Evolutionary conservation across 768 basidiomycete genomes (phyloP).

Genomic region (Amanita fuliginea): DNA sequence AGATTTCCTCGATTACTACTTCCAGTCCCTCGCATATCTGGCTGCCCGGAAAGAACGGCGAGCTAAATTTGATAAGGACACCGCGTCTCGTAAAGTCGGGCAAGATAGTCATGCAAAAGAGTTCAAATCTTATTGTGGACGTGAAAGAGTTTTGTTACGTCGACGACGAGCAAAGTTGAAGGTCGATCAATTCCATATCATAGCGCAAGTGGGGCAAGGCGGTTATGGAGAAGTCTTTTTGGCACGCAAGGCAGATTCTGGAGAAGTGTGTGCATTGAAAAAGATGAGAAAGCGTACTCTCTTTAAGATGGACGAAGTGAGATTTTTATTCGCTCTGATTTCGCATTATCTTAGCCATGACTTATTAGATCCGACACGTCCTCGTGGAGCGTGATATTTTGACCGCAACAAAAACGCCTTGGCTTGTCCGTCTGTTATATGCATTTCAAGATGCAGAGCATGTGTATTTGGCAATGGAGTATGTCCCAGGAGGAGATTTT

Average conservation of each 20-base stretch:
- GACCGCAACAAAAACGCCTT: constrained; percentile 94
- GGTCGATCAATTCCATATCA: constrained; percentile 95
- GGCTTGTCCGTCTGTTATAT: constrained; percentile 90
- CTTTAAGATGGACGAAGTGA: constrained; percentile 96
- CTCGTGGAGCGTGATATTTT: constrained; percentile 96
- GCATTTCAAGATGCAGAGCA: constrained; percentile 90
- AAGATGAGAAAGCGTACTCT: constrained; percentile 93
- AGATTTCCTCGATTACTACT: constrained; percentile 99
- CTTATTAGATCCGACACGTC: constrained; percentile 84
- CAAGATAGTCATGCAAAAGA: constrained; percentile 58
- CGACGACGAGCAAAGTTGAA: constrained; percentile 86
- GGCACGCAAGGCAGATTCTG: constrained; percentile 89
- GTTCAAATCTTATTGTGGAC: constrained; percentile 86
- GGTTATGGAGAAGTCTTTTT: constrained; percentile 98
- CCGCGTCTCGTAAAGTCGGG: constrained; percentile 50
- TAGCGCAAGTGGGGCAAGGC: constrained; percentile 97
- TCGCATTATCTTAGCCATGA: background rate
- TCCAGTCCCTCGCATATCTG: constrained; percentile 87
- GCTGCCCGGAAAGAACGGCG: constrained; percentile 79
- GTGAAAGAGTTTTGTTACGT: constrained; percentile 88
- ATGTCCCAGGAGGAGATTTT: constrained; percentile 97
- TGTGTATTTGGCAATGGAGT: constrained; percentile 98
- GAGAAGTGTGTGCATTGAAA: constrained; percentile 95
- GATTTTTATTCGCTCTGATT: background rate
- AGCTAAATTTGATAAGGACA: constrained; percentile 74